phyloP scores from a whole-genome alignment of 2,329 filamentous ascomycete species.

The Pleoardoris graminearum region DNA sequence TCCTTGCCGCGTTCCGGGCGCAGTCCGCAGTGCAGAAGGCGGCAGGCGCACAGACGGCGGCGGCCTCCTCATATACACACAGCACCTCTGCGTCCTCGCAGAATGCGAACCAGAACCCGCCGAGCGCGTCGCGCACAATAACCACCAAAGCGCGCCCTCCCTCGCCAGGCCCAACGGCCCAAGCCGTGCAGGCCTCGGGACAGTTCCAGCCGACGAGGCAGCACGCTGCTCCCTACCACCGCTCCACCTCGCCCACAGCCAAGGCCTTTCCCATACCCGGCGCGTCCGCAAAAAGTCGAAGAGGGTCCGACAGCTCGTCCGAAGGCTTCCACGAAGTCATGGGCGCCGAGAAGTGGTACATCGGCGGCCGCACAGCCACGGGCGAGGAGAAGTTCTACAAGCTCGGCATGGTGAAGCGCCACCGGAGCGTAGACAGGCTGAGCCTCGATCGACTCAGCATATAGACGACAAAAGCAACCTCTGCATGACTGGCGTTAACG shows the following conservation, averaged over 20 bases:
- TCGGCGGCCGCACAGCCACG: conserved; percentile 72
- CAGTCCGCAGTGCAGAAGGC: conserved; percentile 64
- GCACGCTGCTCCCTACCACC: conserved; percentile 44
- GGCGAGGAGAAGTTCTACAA: conserved; percentile 85
- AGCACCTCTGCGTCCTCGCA: conserved; percentile 39
- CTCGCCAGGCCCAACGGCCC: conserved; percentile 42
- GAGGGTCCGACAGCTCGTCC: conserved; percentile 74
- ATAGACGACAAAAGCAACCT: conserved; percentile 48
- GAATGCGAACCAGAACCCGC: conserved; percentile 42
- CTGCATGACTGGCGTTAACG: conserved; percentile 29
- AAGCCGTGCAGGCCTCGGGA: conserved; percentile 45
- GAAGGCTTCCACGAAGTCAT: conserved; percentile 75
- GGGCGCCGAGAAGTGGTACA: conserved; percentile 79
- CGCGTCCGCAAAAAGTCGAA: conserved; percentile 49
- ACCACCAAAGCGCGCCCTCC: conserved; percentile 39
- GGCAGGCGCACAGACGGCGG: conserved; percentile 48
- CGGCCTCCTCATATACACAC: conserved; percentile 43
- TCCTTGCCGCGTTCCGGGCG: conserved; percentile 68
- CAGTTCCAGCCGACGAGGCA: conserved; percentile 49
- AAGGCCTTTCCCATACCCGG: conserved; percentile 44
- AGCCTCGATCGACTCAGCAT: conserved; percentile 76
- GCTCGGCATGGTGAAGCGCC: conserved; percentile 72
- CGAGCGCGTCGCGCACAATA: conserved; percentile 48
- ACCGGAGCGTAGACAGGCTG: conserved; percentile 73
- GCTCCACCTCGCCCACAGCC: conserved; percentile 42